A percentile compares a stretch with the other conserved stretches of the same genome.
phyloP scores from a whole-genome alignment of 83 land plant species.

The Thuja plicata region DNA sequence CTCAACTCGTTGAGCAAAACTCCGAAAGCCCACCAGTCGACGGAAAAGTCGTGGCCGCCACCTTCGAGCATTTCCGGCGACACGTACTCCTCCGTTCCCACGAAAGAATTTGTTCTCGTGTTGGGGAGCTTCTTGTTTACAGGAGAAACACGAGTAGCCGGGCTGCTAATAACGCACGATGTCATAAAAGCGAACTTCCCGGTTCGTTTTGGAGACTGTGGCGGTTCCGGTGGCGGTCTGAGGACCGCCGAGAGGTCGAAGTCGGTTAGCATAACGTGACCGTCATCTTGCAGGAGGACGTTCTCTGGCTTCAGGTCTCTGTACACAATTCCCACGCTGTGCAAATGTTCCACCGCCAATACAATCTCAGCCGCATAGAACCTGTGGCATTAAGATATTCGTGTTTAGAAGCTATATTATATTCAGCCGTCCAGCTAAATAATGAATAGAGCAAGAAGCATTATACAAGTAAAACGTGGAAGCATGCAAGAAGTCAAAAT shows the following conservation, averaged over 20 bases:
- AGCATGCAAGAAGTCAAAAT: no score
- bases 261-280: conserved; percentile 31
- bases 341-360: conserved; percentile 21
- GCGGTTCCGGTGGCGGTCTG: not conserved
- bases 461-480: no score
- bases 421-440: no score
- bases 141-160: not conserved
- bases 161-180: no score
- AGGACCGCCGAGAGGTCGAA: conserved; percentile 31
- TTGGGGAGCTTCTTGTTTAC: no score
- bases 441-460: no score
- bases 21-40: conserved; percentile 38
- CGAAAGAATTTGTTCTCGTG: conserved; percentile 13
- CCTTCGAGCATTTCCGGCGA: conserved; percentile 28
- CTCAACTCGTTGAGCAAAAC: conserved; percentile 27
- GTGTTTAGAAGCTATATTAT: no score
- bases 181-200: not conserved
- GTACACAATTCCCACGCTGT: conserved; percentile 22
- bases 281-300: conserved; percentile 19
- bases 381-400: no score
- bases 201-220: not conserved
- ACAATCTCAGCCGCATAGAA: conserved; percentile 25
- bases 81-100: conserved; percentile 36
- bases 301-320: conserved; percentile 37
- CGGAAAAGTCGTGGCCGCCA: conserved; percentile 18